phyloP scores from a whole-genome alignment of 805 yeast species.

The Candida berthetii region DNA sequence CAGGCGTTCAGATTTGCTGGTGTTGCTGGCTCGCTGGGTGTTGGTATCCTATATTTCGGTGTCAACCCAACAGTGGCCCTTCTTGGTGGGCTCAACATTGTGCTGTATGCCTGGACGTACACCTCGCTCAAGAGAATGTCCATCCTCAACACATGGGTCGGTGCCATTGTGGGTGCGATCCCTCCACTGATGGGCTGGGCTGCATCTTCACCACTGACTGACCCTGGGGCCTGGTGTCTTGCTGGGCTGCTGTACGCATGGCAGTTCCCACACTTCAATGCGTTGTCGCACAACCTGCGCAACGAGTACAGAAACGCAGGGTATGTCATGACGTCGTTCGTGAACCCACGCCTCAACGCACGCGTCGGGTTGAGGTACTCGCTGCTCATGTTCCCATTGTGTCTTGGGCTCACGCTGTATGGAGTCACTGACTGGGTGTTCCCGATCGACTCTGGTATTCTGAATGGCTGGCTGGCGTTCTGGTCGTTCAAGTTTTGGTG shows the following conservation, averaged over 20 bases:
- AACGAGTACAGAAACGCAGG: conserved; percentile 91
- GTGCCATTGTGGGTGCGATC: conserved; percentile 97
- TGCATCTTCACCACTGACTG: conserved; percentile 68
- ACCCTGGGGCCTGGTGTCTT: conserved; percentile 94
- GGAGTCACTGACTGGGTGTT: conserved; percentile 81
- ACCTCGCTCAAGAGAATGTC: conserved; percentile 84
- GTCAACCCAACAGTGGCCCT: conserved; percentile 82
- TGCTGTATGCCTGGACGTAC: conserved; percentile 82
- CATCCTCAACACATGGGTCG: conserved; percentile 95
- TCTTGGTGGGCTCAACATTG: conserved; percentile 77
- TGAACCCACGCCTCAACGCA: conserved; percentile 86
- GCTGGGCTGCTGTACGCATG: conserved; percentile 90
- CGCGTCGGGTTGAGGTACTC: conserved; percentile 90
- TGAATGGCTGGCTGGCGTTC: conserved; percentile 82
- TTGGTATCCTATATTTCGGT: conserved; percentile 62
- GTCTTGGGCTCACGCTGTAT: conserved; percentile 73
- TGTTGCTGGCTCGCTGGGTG: conserved; percentile 65
- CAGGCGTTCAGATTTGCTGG: conserved; percentile 85
- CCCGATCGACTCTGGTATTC: conserved; percentile 70
- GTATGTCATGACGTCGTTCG: conserved; percentile 95
- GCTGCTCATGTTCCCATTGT: conserved; percentile 87
- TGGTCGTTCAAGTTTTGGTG: conserved; percentile 80
- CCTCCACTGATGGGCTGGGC: conserved; percentile 99
- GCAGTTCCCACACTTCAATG: conserved; percentile 98
- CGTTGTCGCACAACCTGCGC: conserved; percentile 81